Conservation (phyloP, 352 stramenopile genomes). For the Pythium periplocum region DNA sequence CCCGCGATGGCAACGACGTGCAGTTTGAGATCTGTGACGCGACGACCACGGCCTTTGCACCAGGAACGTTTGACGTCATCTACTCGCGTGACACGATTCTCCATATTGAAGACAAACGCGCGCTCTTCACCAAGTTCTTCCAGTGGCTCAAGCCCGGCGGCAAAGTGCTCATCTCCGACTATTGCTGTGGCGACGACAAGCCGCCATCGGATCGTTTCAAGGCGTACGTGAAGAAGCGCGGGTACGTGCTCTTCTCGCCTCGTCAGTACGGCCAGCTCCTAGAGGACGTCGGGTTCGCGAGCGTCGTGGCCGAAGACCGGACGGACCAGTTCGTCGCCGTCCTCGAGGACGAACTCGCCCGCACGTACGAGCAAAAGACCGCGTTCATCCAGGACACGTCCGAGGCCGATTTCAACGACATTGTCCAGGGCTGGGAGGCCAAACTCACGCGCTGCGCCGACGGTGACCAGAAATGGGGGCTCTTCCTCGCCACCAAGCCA, state of each 20-base stretch:
- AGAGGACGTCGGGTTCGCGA: constrained; percentile 19
- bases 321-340: constrained; percentile 34
- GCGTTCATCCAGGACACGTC: constrained; percentile 35
- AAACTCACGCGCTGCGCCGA: constrained; percentile 35
- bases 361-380: constrained; percentile 24
- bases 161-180: constrained; percentile 58
- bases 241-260: constrained; percentile 27
- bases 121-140: constrained; percentile 62
- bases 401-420: constrained; percentile 30
- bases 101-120: constrained; percentile 58
- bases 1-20: constrained; percentile 19
- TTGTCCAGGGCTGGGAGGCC: constrained; percentile 30
- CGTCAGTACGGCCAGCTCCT: constrained; percentile 26
- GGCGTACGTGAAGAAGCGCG: constrained; percentile 28
- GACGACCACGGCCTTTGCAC: constrained; percentile 18
- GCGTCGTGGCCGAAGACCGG: constrained; percentile 27
- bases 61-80: constrained; percentile 34
- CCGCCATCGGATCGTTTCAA: constrained; percentile 23
- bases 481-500: constrained; percentile 29
- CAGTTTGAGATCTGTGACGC: constrained; percentile 40
- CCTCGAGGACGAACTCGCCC: constrained; percentile 27
- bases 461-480: constrained; percentile 39
- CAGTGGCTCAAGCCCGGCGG: constrained; percentile 62
- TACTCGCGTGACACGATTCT: constrained; percentile 79
- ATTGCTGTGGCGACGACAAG: constrained; percentile 29